Conservation (phyloP, 129 eudicot species). For the Artemisia annua region DNA sequence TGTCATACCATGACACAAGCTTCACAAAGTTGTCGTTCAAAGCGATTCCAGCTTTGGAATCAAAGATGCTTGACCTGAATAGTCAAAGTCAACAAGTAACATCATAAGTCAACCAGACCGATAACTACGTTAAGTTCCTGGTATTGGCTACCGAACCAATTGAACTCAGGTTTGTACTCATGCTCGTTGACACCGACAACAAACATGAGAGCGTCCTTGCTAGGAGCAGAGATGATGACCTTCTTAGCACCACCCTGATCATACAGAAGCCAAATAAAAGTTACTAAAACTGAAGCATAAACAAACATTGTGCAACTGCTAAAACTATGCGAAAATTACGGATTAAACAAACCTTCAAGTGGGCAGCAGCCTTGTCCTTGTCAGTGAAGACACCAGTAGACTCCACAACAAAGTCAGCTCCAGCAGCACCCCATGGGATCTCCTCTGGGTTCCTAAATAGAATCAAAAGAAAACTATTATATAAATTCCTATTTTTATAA, state of each 20-base stretch:
- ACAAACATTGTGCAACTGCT: neutral
- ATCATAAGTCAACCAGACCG: neutral
- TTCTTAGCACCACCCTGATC: slow-evolving; percentile 92
- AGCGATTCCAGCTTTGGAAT: slow-evolving; percentile 90
- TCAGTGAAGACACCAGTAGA: slow-evolving; percentile 71
- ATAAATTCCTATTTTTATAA: neutral
- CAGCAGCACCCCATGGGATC: slow-evolving; percentile 66
- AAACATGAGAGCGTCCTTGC: slow-evolving; percentile 95
- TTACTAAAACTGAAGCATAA: neutral
- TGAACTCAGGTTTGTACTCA: slow-evolving; percentile 62
- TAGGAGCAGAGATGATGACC: slow-evolving; percentile 86
- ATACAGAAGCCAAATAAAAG: slow-evolving; percentile 1
- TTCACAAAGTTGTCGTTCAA: slow-evolving; percentile 77
- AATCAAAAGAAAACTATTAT: neutral
- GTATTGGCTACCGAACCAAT: neutral
- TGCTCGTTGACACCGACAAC: slow-evolving; percentile 91
- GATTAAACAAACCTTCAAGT: slow-evolving; percentile 46
- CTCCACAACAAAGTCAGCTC: slow-evolving; percentile 61
- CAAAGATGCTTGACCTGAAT: slow-evolving; percentile 80
- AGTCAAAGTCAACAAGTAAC: slow-evolving; percentile 4
- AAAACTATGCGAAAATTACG: neutral
- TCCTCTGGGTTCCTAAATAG: slow-evolving; percentile 64
- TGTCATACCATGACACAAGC: slow-evolving; percentile 81
- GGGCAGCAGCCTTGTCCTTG: slow-evolving; percentile 75
- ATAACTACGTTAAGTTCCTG: neutral